Conservation (phyloP, 1,284 basidiomycete species). For the Limonomyces culmigenus region DNA sequence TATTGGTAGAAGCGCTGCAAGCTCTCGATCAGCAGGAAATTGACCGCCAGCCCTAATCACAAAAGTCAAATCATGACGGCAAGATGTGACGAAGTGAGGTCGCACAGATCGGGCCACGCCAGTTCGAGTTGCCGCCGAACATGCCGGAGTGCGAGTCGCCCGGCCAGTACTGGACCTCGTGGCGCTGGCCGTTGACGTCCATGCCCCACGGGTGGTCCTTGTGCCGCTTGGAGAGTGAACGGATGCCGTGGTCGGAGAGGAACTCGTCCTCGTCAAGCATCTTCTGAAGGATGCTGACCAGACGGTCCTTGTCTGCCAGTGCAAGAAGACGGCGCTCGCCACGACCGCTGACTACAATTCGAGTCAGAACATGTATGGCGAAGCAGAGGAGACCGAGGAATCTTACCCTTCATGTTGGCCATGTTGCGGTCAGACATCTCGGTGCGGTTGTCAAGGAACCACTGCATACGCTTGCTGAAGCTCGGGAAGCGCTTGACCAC, state of each 20-base stretch:
- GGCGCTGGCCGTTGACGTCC: constrained; percentile 81
- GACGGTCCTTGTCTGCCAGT: constrained; percentile 80
- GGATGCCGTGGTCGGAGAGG: constrained; percentile 84
- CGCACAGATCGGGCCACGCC: constrained; percentile 78
- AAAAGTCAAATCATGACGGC: not conserved
- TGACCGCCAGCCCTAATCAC: constrained; percentile 72
- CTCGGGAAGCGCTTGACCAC: constrained; percentile 85
- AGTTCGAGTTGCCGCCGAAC: constrained; percentile 98
- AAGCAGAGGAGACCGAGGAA: constrained; percentile 7
- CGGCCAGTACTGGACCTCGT: constrained; percentile 94
- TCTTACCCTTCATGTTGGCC: constrained; percentile 87
- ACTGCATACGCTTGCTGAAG: constrained; percentile 96
- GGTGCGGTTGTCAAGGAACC: constrained; percentile 91
- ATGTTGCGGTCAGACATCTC: constrained; percentile 83
- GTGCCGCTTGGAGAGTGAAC: constrained; percentile 87
- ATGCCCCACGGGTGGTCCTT: constrained; percentile 91
- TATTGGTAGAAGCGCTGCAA: constrained; percentile 96
- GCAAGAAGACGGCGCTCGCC: constrained; percentile 83
- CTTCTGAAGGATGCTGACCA: constrained; percentile 80
- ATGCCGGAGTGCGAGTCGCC: constrained; percentile 93
- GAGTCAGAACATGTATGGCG: constrained; percentile 4
- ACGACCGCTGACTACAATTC: constrained; percentile 45
- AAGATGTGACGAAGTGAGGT: constrained; percentile 9
- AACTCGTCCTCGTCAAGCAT: constrained; percentile 98
- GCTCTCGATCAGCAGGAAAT: constrained; percentile 87